A percentile compares a stretch with the other conserved stretches of the same genome.
Evolutionary conservation across 2,329 filamentous ascomycete genomes (phyloP).

Genomic region (Aspergillus sp.): DNA sequence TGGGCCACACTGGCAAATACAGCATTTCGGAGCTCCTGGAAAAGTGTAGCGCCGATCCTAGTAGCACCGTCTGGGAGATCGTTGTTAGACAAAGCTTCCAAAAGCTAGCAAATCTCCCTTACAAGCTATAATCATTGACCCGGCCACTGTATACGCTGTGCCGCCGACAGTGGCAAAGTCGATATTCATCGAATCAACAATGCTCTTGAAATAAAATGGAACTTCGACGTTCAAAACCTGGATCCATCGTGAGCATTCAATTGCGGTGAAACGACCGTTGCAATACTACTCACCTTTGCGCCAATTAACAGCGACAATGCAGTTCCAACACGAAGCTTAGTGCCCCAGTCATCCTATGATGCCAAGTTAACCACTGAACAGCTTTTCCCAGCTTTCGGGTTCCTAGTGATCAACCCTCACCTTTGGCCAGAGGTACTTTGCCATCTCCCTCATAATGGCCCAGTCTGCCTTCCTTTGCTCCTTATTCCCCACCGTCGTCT

Average conservation of each 20-base stretch:
- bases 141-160: conserved; percentile 81
- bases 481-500: conserved; percentile 64
- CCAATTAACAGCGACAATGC: conserved; percentile 81
- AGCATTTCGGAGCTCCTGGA: conserved; percentile 91
- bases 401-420: conserved; percentile 25
- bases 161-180: conserved; percentile 84
- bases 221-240: conserved; percentile 89
- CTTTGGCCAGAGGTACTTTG: conserved; percentile 92
- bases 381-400: background rate
- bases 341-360: conserved; percentile 64
- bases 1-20: conserved; percentile 96
- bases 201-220: conserved; percentile 98
- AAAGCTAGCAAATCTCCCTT: conserved; percentile 24
- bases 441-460: conserved; percentile 99
- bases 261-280: background rate
- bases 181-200: conserved; percentile 96
- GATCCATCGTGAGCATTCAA: conserved; percentile 11
- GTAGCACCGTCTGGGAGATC: conserved; percentile 65
- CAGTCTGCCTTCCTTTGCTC: conserved; percentile 96
- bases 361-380: conserved; percentile 13
- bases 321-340: conserved; percentile 77
- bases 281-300: conserved; percentile 61
- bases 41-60: conserved; percentile 80
- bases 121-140: conserved; percentile 87
- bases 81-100: conserved; percentile 8